Evolutionary conservation across 208 protist genomes (phyloP).

Genomic region (Leptomonas pyrrhocoris): DNA sequence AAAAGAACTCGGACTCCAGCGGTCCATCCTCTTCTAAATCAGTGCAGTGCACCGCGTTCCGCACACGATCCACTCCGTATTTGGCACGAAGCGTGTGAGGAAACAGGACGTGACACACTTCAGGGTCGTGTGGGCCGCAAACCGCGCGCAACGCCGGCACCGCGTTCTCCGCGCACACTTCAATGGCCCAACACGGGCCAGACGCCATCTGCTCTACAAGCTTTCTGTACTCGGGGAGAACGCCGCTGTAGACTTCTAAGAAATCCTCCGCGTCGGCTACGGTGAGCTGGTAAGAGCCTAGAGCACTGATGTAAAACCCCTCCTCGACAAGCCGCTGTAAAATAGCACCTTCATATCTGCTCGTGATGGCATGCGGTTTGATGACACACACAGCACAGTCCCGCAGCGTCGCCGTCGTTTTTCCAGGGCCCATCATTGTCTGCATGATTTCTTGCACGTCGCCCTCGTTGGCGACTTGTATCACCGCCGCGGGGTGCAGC

Average conservation of each 20-base stretch:
- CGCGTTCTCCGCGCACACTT: conserved; percentile 89
- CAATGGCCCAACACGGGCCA: conserved; percentile 86
- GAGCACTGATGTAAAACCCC: conserved; percentile 92
- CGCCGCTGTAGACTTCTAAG: conserved; percentile 97
- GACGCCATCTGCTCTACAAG: conserved; percentile 93
- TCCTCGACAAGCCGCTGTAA: conserved; percentile 90
- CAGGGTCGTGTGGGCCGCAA: conserved; percentile 91
- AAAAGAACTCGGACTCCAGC: conserved; percentile 95
- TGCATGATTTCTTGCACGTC: conserved; percentile 41
- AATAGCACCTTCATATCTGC: conserved; percentile 88
- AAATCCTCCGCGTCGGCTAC: conserved; percentile 95
- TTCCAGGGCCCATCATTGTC: conserved; percentile 54
- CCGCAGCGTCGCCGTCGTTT: conserved; percentile 80
- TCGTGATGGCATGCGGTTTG: conserved; percentile 95
- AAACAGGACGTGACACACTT: conserved; percentile 90
- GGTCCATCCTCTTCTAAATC: conserved; percentile 96
- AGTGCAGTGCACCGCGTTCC: conserved; percentile 96
- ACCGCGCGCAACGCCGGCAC: conserved; percentile 82
- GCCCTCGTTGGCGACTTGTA: conserved; percentile 41
- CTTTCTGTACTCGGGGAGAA: conserved; percentile 93
- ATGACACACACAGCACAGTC: conserved; percentile 95
- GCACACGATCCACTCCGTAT: conserved; percentile 87
- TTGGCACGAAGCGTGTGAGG: conserved; percentile 93
- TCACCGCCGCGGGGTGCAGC: conserved; percentile 40
- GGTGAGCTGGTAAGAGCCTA: conserved; percentile 90